Evolutionary conservation across 805 yeast genomes (phyloP), one percentile per base, ranked within the genome.

Genomic region (Candida palmyrensis): DNA sequence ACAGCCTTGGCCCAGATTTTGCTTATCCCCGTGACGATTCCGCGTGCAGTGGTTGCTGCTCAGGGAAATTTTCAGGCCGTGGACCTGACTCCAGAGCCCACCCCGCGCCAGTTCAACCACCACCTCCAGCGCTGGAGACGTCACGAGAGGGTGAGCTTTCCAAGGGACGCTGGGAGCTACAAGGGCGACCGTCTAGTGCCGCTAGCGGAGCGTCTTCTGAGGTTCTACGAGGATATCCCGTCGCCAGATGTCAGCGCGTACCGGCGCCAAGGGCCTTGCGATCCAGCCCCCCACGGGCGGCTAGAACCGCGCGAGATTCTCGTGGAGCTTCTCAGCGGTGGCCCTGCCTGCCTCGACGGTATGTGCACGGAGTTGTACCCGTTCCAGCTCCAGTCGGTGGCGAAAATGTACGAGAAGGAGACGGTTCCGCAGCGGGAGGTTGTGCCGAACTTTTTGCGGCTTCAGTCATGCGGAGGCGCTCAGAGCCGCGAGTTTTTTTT

Each of bases 381-480:
- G 3, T 81, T 77, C 44, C 88, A 81, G 48, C 49, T 67, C n/a
- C 66, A 72, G 31, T 77, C 87, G 0, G 62, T 80, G 5, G 65
- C 71, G 2, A 73, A 71, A 42, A 80, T 81, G 87, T 51, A 68
- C 18, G 71, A 67, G 32, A 68, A 62, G 42, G 88, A 81, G 45
- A 41, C 67, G 0, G 25, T 39, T 2, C 55, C 66, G 6, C 35
- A 37, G n/a, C 48, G 42, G 22, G 49, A 49, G 4, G 32, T 57
- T 10, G 55, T 59, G 34, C 75, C 73, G 1, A 60, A 57, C 39
- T 49, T 61, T 13, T 41, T 59, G 5, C 18, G 47, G 29, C 33
- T 62, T 9, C 29, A 21, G 2, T 48, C 55, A n/a, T 31, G 18
- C 10, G 29, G 43, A 2, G n/a, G n/a, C n/a, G n/a, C n/a, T n/a